phyloP scores from a whole-genome alignment of 179 eudicot species.

The Monotropa hypopitys region DNA sequence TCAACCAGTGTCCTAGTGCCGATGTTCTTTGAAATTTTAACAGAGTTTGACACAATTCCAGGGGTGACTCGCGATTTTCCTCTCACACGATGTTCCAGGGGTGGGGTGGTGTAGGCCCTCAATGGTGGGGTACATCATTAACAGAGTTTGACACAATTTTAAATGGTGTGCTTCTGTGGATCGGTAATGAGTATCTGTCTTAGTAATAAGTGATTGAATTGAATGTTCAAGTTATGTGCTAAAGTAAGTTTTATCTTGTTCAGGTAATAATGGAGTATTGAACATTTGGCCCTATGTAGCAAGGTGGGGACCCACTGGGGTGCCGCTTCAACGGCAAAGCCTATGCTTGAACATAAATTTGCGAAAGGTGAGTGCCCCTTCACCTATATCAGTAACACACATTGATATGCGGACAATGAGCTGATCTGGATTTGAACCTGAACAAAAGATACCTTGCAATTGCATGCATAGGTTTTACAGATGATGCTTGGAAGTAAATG shows the following conservation, averaged over 20 bases:
- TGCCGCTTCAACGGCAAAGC: background rate
- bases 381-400: background rate
- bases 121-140: no score
- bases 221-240: background rate
- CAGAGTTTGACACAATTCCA: background rate
- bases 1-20: background rate
- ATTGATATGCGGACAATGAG: background rate
- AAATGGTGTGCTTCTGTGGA: background rate
- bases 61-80: no score
- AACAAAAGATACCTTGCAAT: background rate
- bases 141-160: background rate
- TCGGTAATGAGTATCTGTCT: background rate
- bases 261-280: background rate
- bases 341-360: background rate
- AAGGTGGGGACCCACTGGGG: background rate
- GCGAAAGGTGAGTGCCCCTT: background rate
- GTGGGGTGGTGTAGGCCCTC: no score
- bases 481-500: background rate
- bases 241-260: background rate
- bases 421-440: background rate
- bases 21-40: background rate
- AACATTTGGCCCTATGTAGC: background rate
- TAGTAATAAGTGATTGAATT: background rate
- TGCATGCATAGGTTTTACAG: background rate
- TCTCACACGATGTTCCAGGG: no score